Percentiles rank a stretch among this genome's conserved stretches.
phyloP scores from a whole-genome alignment of 192 early-diverging fungal genomes.

The Martensiomyces pterosporus region DNA sequence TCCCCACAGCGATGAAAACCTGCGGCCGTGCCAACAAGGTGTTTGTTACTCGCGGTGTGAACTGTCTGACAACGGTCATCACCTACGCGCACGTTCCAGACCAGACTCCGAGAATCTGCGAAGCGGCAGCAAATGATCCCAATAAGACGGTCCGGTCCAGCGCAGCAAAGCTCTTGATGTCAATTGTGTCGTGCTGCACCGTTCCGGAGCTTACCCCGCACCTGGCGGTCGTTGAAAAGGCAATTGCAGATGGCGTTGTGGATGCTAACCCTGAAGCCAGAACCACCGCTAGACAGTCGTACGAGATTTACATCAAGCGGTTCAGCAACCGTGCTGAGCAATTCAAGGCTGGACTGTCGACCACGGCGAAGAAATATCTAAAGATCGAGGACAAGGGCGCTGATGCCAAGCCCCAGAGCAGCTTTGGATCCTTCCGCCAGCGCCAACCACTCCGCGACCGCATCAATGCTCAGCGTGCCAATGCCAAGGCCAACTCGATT shows the following conservation, averaged over 20 bases:
- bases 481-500: too few relatives aligned
- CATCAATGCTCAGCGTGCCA: constrained; percentile 16
- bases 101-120: constrained; percentile 55
- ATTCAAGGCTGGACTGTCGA: constrained; percentile 33
- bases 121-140: constrained; percentile 48
- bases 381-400: constrained; percentile 21
- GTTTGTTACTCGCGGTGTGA: constrained; percentile 58
- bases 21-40: constrained; percentile 75
- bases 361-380: constrained; percentile 44
- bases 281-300: constrained; percentile 34
- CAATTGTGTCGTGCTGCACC: constrained; percentile 51
- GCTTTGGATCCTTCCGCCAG: constrained; percentile 24
- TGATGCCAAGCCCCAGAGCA: constrained; percentile 5
- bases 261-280: constrained; percentile 49
- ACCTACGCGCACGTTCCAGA: constrained; percentile 53
- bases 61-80: constrained; percentile 61
- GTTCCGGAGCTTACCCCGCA: constrained; percentile 43
- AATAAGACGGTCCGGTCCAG: constrained; percentile 62
- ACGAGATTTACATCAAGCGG: constrained; percentile 44
- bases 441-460: constrained; percentile 37
- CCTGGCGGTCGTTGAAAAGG: constrained; percentile 30
- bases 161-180: constrained; percentile 58
- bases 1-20: constrained; percentile 58
- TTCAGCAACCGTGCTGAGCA: constrained; percentile 32
- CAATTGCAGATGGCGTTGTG: constrained; percentile 35